These are phyloP conservation scores for Ramularia endophylla DNA, from an alignment of 2,329 filamentous ascomycete genomes.

Conservation along the genomic window DNA sequence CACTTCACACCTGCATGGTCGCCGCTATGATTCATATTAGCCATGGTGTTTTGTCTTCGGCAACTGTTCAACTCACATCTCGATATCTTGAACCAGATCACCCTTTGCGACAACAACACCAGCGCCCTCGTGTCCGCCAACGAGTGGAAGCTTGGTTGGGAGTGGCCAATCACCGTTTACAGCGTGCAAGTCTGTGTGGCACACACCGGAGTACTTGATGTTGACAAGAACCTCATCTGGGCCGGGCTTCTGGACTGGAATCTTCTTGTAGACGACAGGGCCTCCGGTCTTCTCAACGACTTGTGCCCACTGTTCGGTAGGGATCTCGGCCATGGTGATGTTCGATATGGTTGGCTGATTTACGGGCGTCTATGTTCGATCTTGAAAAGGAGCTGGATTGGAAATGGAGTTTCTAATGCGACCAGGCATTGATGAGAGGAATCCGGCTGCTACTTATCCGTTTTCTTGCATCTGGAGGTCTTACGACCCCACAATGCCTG, in stretches of 20 bases:
- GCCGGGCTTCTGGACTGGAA: conserved; percentile 73
- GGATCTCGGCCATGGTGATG: conserved; percentile 49
- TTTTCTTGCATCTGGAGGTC: conserved; percentile 1
- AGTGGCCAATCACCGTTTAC: conserved; percentile 89
- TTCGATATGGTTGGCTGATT: background rate
- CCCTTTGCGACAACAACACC: conserved; percentile 78
- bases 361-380: no score
- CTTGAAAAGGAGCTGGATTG: no score
- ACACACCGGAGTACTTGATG: conserved; percentile 84
- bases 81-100: conserved; percentile 67
- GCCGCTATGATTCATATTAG: conserved; percentile 42
- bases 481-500: conserved; percentile 10
- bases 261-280: conserved; percentile 66
- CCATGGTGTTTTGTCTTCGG: no score
- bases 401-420: no score
- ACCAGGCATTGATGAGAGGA: no score
- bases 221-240: conserved; percentile 90
- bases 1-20: conserved; percentile 86
- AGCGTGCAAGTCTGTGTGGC: conserved; percentile 79
- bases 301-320: conserved; percentile 83
- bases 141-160: conserved; percentile 71
- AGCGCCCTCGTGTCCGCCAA: conserved; percentile 74
- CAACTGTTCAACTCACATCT: conserved; percentile 49
- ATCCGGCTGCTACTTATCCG: conserved; percentile 12
- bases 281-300: conserved; percentile 78